These are phyloP conservation scores for Apiospora phragmitis DNA, from an alignment of 2,329 filamentous ascomycete genomes.

Conservation along the genomic window DNA sequence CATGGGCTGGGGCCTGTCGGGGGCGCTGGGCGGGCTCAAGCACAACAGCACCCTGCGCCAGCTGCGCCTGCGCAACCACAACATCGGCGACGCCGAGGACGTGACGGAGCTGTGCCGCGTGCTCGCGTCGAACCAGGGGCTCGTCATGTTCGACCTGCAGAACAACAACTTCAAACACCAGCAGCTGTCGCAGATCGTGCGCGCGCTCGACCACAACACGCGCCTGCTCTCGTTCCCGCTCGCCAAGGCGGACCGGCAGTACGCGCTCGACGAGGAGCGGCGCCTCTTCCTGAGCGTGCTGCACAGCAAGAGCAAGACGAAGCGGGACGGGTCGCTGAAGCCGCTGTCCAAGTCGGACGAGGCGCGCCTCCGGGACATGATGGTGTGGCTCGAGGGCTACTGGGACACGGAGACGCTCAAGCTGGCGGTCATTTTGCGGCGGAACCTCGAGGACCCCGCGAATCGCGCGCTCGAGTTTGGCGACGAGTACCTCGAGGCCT, in stretches of 20 bases:
- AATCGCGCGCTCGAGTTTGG: slow-evolving; percentile 25
- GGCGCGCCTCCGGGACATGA: slow-evolving; percentile 24
- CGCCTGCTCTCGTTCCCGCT: slow-evolving; percentile 33
- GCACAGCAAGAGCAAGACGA: slow-evolving; percentile 11
- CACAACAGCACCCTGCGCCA: slow-evolving; percentile 47
- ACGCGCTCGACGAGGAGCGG: slow-evolving; percentile 29
- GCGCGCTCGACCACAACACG: slow-evolving; percentile 23
- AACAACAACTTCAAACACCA: slow-evolving; percentile 52
- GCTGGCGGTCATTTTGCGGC: slow-evolving; percentile 21
- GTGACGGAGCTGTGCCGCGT: slow-evolving; percentile 47
- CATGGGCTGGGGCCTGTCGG: slow-evolving; percentile 54
- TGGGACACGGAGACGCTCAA: slow-evolving; percentile 28
- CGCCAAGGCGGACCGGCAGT: slow-evolving; percentile 25
- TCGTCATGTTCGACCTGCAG: slow-evolving; percentile 55
- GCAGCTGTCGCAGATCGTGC: slow-evolving; percentile 29
- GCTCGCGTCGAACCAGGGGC: slow-evolving; percentile 47
- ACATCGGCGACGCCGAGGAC: slow-evolving; percentile 44
- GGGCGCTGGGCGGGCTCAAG: slow-evolving; percentile 47
- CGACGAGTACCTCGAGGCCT: slow-evolving; percentile 27
- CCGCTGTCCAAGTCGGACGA: slow-evolving; percentile 26
- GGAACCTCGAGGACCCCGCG: slow-evolving; percentile 22
- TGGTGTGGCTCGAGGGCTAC: slow-evolving; percentile 24
- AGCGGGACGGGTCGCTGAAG: slow-evolving; percentile 17
- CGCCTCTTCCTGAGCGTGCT: slow-evolving; percentile 22
- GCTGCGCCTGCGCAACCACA: slow-evolving; percentile 57